phyloP scores from a whole-genome alignment of 2,329 filamentous ascomycete species.

The Diaporthe destruens region DNA sequence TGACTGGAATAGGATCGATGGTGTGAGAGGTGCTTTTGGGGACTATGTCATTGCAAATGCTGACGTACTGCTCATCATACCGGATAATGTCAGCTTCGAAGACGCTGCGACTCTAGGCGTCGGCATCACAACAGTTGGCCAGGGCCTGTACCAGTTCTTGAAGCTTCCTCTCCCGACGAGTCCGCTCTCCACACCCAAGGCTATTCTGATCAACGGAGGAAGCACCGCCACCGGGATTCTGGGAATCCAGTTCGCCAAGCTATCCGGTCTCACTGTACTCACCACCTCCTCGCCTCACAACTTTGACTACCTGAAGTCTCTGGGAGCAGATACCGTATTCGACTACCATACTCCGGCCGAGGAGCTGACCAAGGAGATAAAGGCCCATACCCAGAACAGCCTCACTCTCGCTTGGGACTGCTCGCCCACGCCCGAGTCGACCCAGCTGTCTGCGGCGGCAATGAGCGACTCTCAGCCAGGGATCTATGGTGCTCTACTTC shows the following conservation, averaged over 20 bases:
- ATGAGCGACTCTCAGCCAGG: constrained; percentile 24
- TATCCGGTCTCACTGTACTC: constrained; percentile 52
- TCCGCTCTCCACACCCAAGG: constrained; percentile 43
- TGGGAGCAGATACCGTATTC: constrained; percentile 40
- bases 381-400: constrained; percentile 9
- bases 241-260: constrained; percentile 55
- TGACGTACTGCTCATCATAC: constrained; percentile 58
- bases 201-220: constrained; percentile 55
- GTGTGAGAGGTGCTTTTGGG: constrained; percentile 59
- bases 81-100: constrained; percentile 59
- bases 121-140: constrained; percentile 58
- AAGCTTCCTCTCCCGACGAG: constrained; percentile 59
- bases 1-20: constrained; percentile 50
- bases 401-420: constrained; percentile 41
- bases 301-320: constrained; percentile 40
- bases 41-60: constrained; percentile 55
- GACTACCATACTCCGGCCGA: constrained; percentile 39
- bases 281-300: constrained; percentile 51
- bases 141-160: constrained; percentile 62
- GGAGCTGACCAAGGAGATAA: constrained; percentile 34
- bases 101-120: constrained; percentile 60
- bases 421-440: constrained; percentile 36
- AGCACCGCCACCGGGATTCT: constrained; percentile 68
- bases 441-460: constrained; percentile 25
- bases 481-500: constrained; percentile 13